phyloP scores from a whole-genome alignment of 345 rosid genomes.

The Syzygium grande region DNA sequence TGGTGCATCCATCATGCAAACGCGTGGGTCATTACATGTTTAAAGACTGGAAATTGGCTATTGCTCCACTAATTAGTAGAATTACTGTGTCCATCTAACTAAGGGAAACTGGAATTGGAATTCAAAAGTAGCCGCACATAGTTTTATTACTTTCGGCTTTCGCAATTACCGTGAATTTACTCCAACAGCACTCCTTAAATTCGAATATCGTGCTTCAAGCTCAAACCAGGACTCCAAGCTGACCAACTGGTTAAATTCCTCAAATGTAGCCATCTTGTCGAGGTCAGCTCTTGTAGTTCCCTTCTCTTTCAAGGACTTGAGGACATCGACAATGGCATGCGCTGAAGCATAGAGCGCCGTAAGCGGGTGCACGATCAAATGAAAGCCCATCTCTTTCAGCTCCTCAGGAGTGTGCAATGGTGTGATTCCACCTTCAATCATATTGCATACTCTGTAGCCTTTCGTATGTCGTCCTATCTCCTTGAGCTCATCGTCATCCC shows the following conservation, averaged over 20 bases:
- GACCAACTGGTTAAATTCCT: constrained; percentile 36
- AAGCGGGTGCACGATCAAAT: constrained; percentile 21
- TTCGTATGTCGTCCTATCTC: constrained; percentile 31
- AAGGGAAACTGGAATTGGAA: not conserved
- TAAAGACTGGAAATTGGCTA: not conserved
- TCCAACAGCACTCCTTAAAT: not conserved
- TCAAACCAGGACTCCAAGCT: constrained; percentile 34
- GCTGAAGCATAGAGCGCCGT: constrained; percentile 36
- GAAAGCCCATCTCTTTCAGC: constrained; percentile 44
- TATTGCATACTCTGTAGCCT: constrained; percentile 35
- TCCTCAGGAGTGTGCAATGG: constrained; percentile 42
- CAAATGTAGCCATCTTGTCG: constrained; percentile 33
- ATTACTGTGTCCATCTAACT: not conserved
- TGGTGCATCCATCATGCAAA: not conserved
- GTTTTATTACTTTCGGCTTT: not conserved
- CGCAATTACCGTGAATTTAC: constrained; percentile 2
- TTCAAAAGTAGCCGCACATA: not conserved
- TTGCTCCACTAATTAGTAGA: not conserved
- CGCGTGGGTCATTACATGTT: not conserved
- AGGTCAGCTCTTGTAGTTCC: constrained; percentile 31
- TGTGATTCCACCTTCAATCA: constrained; percentile 48
- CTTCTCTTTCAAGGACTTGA: constrained; percentile 26
- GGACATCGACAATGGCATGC: constrained; percentile 31
- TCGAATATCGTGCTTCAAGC: constrained; percentile 28
- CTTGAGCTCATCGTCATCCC: constrained; percentile 36